Conservation (phyloP, 1,139 yeast genomes). For the Suhomyces bribrorum region DNA sequence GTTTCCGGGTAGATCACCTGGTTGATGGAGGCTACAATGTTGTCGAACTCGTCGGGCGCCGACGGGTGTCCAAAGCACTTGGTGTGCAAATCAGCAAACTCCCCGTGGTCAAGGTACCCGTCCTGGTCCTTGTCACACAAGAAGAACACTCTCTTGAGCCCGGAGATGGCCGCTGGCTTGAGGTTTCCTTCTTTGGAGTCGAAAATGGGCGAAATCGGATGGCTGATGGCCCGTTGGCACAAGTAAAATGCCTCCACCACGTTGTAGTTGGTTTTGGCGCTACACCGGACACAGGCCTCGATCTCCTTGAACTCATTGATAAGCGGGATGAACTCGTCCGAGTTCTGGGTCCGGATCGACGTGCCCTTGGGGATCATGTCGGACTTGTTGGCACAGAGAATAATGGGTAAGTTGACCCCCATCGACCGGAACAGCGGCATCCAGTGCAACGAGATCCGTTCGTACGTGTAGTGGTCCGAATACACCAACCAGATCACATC, state of each 20-base stretch:
- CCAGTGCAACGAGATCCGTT: constrained; percentile 89
- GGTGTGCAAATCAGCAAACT: constrained; percentile 65
- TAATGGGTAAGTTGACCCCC: constrained; percentile 93
- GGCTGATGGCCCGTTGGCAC: constrained; percentile 88
- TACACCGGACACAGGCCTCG: constrained; percentile 85
- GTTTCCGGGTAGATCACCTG: constrained; percentile 28
- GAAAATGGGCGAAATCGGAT: constrained; percentile 90
- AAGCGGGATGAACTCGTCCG: constrained; percentile 83
- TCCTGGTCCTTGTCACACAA: constrained; percentile 90
- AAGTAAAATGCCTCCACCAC: constrained; percentile 88
- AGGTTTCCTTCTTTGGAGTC: constrained; percentile 87
- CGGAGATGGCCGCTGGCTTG: constrained; percentile 75
- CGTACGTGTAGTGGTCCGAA: constrained; percentile 92
- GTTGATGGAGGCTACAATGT: constrained; percentile 30
- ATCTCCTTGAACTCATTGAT: constrained; percentile 90
- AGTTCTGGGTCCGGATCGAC: constrained; percentile 36
- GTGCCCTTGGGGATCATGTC: constrained; percentile 40
- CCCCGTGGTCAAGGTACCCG: constrained; percentile 70
- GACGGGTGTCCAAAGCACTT: constrained; percentile 67
- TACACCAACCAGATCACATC: constrained; percentile 93
- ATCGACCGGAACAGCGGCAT: constrained; percentile 86
- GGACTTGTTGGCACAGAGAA: constrained; percentile 81
- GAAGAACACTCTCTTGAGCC: constrained; percentile 78
- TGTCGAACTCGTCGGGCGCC: constrained; percentile 29
- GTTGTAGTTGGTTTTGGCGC: constrained; percentile 77